Evolutionary conservation across 2,329 filamentous ascomycete genomes (phyloP), one percentile per base, ranked within the genome.

Genomic region (Apiospora aurea): DNA sequence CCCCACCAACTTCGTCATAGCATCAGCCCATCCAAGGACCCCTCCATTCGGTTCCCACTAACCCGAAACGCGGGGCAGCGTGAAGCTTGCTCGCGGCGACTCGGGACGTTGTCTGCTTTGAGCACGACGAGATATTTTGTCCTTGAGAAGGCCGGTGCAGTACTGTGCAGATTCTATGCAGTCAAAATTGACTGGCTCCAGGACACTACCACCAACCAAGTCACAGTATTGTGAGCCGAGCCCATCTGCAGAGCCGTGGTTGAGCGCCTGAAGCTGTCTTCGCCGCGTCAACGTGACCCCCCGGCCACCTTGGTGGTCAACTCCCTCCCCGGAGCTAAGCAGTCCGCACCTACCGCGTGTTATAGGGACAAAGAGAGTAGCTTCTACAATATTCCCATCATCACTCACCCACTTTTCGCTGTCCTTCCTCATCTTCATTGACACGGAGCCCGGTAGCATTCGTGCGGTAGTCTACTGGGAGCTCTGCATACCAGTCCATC

Each of bases 21-120:
- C 29, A 41, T 18, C 18, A 41, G 18, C 34, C 2, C 53, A 2
- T 38, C 8, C 16, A 61, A 21, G 10, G 26, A 34, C 29, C 18
- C 53, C 53, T 61, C 53, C 57, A 24, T 14, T 69, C 67, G 67
- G 67, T 13, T 16, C 6, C 26, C 18, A 49, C n/a, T 69, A n/a
- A 69, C 67, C 67, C 67, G 67, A 69, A 24, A 69, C 43, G 67
- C 67, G 67, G 67, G 67, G 67, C 66, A 68, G 16, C 11, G 21
- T 16, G 53, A 34, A n/a, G 53, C 53, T 61, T 10, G 29, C 34
- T n/a, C 1, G 24, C 14, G 10, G 26, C 26, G 26, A 18, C 51
- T 53, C 13, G n/a, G n/a, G n/a, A n/a, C n/a, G n/a, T n/a, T n/a
- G n/a, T n/a, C n/a, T n/a, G n/a, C n/a, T n/a, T n/a, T n/a, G 24